Base-by-base conservation (phyloP, 2,329 filamentous ascomycete species). In the Ophiostoma perfectum region DNA sequence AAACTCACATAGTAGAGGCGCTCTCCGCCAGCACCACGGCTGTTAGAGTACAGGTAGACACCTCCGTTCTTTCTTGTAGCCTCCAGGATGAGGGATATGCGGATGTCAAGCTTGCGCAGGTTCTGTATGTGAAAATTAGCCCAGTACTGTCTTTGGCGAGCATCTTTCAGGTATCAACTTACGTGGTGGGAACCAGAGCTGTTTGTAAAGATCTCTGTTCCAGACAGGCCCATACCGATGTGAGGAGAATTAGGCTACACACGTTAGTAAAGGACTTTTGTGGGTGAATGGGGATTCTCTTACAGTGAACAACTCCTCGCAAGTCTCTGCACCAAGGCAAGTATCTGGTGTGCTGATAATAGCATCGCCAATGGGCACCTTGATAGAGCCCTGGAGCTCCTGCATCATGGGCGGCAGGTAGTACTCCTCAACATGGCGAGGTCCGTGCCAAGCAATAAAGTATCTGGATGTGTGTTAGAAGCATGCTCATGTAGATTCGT, bases 151-250 rank as follows among this genome's bases (percentile, higher is more conserved):
- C 45, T 47, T n/a, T 4, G 8, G 27, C 27, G 42, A 45, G 27
- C 42, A 45, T 8, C 8, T 2, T 3, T 5, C 49, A 55, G 7
- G 8, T 55, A 11, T n/a, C 3, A 36, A 27, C 69, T 14, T 67
- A 71, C 69, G 49, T 72, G 72, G 75, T 94, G 91, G 12, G 82
- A 87, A 6, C 87, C 90, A 67, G 83, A 87, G 3, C 83, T 86
- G 76, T 94, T 94, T 8, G 86, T 86, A 71, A 91, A 84, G 67
- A 92, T 87, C 74, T 92, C 91, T 5, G 87, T 86, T 4, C 91
- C 91, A 73, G 88, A 83, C 1, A 92, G 80, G n/a, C 84, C 84
- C 79, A 88, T 87, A 9, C 80, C 78, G 44, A 83, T 83, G 71
- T 87, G 84, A 4, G 86, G 85, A 9, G 68, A 68, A 66, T 73